A percentile compares a stretch with the other conserved stretches of the same genome.
These are phyloP conservation scores for Monosporascus ibericus DNA, from an alignment of 2,329 filamentous ascomycete species.

Conservation along the genomic window DNA sequence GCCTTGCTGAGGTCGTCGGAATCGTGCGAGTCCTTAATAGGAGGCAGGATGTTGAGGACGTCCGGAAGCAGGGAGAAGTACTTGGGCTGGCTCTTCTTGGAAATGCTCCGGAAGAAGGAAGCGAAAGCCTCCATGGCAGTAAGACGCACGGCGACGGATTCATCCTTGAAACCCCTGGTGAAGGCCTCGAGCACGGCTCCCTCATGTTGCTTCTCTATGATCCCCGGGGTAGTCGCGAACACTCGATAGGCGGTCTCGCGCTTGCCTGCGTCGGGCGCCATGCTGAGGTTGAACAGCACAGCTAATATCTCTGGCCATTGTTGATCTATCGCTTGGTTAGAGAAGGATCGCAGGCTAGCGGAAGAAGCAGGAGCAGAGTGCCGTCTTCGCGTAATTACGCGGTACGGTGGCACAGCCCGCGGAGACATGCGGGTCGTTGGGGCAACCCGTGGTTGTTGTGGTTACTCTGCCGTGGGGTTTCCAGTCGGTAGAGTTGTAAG, in stretches of 20 bases:
- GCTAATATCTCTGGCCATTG: constrained; percentile 86
- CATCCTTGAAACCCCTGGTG: constrained; percentile 85
- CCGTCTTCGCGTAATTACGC: neutral
- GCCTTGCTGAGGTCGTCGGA: constrained; percentile 88
- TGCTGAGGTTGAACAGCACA: constrained; percentile 83
- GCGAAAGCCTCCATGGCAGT: constrained; percentile 96
- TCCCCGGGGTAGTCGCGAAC: constrained; percentile 87
- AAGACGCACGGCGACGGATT: constrained; percentile 76
- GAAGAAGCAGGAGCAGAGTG: neutral
- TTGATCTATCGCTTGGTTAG: constrained; percentile 52
- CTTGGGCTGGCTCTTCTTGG: constrained; percentile 81
- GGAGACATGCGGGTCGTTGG: neutral
- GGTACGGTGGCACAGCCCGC: neutral
- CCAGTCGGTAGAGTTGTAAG: too few species aligned
- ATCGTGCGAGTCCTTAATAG: constrained; percentile 85
- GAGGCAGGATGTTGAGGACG: constrained; percentile 88
- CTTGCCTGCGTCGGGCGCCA: constrained; percentile 74
- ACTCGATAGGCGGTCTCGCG: constrained; percentile 92
- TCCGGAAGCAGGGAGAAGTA: constrained; percentile 85
- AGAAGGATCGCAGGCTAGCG: neutral
- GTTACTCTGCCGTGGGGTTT: too few species aligned
- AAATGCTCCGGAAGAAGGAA: constrained; percentile 86
- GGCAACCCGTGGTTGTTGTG: neutral
- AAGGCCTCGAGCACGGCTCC: constrained; percentile 86
- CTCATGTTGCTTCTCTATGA: constrained; percentile 95